These are phyloP conservation scores for Mesotaenium endlicherianum DNA, from an alignment of 139 green algal species.

Conservation along the genomic window DNA sequence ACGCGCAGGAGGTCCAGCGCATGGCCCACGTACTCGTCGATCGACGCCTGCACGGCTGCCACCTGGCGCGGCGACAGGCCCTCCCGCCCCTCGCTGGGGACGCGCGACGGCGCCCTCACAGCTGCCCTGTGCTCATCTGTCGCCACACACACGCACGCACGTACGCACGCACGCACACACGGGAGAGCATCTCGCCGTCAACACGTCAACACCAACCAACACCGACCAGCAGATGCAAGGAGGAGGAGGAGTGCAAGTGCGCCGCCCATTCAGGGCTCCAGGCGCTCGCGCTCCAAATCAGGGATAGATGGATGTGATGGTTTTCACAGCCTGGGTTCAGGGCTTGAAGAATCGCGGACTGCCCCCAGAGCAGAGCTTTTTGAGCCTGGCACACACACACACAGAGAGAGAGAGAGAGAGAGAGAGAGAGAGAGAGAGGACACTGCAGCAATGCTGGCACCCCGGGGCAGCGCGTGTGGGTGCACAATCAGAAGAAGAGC, in stretches of 20 bases:
- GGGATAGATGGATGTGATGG: no score
- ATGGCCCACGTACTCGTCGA: constrained; percentile 17
- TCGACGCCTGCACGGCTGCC: not conserved
- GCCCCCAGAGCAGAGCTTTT: no score
- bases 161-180: not conserved
- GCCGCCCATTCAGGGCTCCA: not conserved
- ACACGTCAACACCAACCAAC: no score
- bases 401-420: no score
- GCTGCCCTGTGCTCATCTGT: not conserved
- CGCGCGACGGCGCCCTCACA: not conserved
- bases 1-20: not conserved
- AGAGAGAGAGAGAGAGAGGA: no score
- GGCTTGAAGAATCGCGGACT: no score
- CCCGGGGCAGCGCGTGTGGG: no score
- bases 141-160: not conserved
- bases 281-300: no score
- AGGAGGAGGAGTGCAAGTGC: not conserved
- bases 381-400: no score
- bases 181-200: not conserved
- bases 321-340: no score
- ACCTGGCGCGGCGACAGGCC: not conserved
- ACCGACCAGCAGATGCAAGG: not conserved
- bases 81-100: not conserved
- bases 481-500: no score
- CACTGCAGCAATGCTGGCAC: no score